Evolutionary conservation across 2,329 filamentous ascomycete species (phyloP), one percentile per base, ranked within the genome.

Genomic region (Thermomyces lanuginosus): DNA sequence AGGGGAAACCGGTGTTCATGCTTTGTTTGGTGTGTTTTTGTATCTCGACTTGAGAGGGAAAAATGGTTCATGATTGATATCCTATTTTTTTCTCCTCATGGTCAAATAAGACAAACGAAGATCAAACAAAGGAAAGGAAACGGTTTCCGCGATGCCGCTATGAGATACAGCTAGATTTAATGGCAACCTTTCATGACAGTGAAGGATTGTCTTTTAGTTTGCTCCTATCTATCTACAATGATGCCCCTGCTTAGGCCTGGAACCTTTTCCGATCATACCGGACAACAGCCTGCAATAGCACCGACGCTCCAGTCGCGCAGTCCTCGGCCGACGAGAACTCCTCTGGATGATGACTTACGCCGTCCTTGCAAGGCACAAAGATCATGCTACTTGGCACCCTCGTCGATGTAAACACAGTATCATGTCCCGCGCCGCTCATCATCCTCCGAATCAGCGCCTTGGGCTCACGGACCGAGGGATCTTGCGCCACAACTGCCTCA

Each of bases 371-470:
- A 4, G 70, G 69, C 10, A 74, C 65, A 38, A 76, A 76, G 15
- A 76, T 69, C 71, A 76, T 76, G 22, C 66, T 64, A 2, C 70
- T 73, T 9, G 71, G 72, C 22, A 65, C 68, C 19, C 57, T 54
- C 36, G 63, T 61, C 22, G 62, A 70, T 4, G 70, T 63, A 34
- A 71, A 69, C 4, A 74, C 69, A 37, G 64, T 72, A 37, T 75
- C 71, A 46, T 76, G 71, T 0, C 72, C 71, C n/a, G 72, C 72
- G 13, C 71, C 71, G 36, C 61, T 67, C 32, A 63, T 70, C 55
- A 76, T 72, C 12, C 49, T 51, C 28, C 58, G 55, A 24, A 59
- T 53, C 24, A 62, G 43, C 24, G 61, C 56, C 36, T 57, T 49
- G 2, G 52, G 43, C 13, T 51, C 41, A 11, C 38, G 23, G 14